phyloP scores from a whole-genome alignment of 202 grass and related monocot species.

The Panicum virgatum region DNA sequence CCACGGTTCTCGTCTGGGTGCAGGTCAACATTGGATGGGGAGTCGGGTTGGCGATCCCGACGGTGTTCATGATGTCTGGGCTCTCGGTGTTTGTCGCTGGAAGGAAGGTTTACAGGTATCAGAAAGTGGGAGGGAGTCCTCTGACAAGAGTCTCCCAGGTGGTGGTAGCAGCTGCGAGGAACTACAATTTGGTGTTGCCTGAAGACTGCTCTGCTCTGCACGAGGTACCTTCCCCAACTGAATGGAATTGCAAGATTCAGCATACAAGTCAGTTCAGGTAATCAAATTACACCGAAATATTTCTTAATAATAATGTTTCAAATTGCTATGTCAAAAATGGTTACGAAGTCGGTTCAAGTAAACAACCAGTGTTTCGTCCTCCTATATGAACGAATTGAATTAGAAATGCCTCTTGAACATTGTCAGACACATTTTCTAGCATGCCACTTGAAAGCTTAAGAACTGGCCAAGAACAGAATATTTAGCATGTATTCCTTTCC shows the following conservation, averaged over 20 bases:
- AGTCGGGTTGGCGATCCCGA: background rate
- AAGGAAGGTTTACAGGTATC: slow-evolving; percentile 16
- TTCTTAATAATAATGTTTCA: background rate
- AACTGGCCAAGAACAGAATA: background rate
- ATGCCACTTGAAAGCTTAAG: too few relatives aligned
- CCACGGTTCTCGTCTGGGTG: background rate
- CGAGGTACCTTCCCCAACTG: background rate
- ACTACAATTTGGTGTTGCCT: background rate
- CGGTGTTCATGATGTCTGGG: background rate
- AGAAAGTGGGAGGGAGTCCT: slow-evolving; percentile 1
- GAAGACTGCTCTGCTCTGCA: background rate
- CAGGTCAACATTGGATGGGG: slow-evolving; percentile 10
- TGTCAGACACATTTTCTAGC: too few relatives aligned
- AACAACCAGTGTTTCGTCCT: background rate
- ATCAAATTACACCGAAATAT: background rate
- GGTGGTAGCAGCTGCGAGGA: background rate
- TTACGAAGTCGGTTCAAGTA: too few relatives aligned
- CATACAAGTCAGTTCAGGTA: slow-evolving; percentile 4
- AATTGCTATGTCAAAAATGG: background rate
- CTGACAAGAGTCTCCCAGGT: background rate
- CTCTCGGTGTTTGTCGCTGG: background rate
- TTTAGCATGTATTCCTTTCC: background rate
- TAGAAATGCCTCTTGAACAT: too few relatives aligned
- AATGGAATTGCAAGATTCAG: background rate
- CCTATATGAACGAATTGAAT: too few relatives aligned